Base-by-base conservation (phyloP, 768 basidiomycete genomes). In the Rhodotorula babjevae region DNA sequence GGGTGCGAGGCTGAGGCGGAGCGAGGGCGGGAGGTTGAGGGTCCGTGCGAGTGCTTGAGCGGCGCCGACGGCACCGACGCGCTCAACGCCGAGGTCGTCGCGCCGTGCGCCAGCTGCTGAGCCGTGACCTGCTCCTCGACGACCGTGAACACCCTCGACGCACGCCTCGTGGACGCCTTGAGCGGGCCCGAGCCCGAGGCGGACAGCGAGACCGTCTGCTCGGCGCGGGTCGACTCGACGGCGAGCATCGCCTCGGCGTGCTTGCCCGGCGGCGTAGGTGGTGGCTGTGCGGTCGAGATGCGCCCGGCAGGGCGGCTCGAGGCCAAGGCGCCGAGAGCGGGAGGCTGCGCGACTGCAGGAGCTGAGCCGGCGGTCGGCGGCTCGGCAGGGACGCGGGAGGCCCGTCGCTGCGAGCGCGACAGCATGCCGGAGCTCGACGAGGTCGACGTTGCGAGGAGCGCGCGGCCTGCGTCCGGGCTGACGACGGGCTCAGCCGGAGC, bases 331-430 rank as follows among this genome's bases (percentile, higher is more conserved):
- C 12, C 11, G 50, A 27, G 12, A 52, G 50, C 1, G 50, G 11
- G n/a, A n/a, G n/a, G n/a, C n/a, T n/a, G n/a, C n/a, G n/a, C n/a
- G n/a, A n/a, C n/a, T n/a, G n/a, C n/a, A n/a, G n/a, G n/a, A n/a
- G n/a, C n/a, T n/a, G n/a, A n/a, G n/a, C n/a, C n/a, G n/a, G n/a
- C n/a, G n/a, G n/a, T n/a, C n/a, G n/a, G n/a, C 36, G 36, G 9
- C 5, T 36, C 36, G 36, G 36, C 36, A 4, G 36, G 36, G 29
- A 65, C 64, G 12, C 64, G 42, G 12, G 64, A 58, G 0, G 56
- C 56, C 29, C 64, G 64, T 25, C 64, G 64, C 7, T 29, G 55
- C 19, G 63, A 56, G 11, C 52, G 52, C 18, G 63, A 56, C 29
- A 55, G 63, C 4, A 1, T 11, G 3, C 16, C 31, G 3, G 31